These are phyloP conservation scores for Podosphaera leucotricha DNA, from an alignment of 2,329 filamentous ascomycete species.

Conservation along the genomic window DNA sequence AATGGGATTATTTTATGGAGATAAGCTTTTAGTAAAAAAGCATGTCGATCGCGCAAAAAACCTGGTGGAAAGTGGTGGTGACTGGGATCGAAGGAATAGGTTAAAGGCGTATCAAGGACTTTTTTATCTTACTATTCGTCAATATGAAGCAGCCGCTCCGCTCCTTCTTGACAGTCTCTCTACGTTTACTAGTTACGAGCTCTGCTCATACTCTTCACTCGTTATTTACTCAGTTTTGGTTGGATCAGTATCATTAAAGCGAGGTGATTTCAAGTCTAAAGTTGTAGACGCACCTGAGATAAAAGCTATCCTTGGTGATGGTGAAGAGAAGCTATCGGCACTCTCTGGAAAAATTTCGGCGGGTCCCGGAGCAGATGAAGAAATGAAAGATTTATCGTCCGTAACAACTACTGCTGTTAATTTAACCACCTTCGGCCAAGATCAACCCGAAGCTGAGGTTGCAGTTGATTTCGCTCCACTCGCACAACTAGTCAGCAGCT, in stretches of 20 bases:
- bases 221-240: conserved; percentile 92
- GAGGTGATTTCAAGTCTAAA: conserved; percentile 97
- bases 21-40: conserved; percentile 81
- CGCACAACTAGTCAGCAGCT: conserved; percentile 64
- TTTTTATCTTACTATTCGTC: conserved; percentile 75
- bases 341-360: conserved; percentile 60
- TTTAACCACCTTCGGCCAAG: conserved; percentile 55
- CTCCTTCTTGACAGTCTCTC: conserved; percentile 90
- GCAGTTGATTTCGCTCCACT: conserved; percentile 77
- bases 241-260: conserved; percentile 80
- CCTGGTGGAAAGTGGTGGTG: conserved; percentile 81
- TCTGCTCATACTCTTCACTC: conserved; percentile 86
- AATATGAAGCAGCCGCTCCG: conserved; percentile 72
- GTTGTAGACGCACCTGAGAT: conserved; percentile 97
- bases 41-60: conserved; percentile 73
- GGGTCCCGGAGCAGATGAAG: conserved; percentile 58
- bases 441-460: conserved; percentile 55
- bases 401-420: conserved; percentile 58
- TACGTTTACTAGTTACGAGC: conserved; percentile 95
- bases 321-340: conserved; percentile 67
- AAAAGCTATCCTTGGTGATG: conserved; percentile 81
- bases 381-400: conserved; percentile 39
- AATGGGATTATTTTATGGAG: conserved; percentile 85
- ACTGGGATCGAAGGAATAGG: conserved; percentile 95
- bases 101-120: conserved; percentile 97